Conservation (phyloP, 164 flowering plant species). For the Piper longum region DNA sequence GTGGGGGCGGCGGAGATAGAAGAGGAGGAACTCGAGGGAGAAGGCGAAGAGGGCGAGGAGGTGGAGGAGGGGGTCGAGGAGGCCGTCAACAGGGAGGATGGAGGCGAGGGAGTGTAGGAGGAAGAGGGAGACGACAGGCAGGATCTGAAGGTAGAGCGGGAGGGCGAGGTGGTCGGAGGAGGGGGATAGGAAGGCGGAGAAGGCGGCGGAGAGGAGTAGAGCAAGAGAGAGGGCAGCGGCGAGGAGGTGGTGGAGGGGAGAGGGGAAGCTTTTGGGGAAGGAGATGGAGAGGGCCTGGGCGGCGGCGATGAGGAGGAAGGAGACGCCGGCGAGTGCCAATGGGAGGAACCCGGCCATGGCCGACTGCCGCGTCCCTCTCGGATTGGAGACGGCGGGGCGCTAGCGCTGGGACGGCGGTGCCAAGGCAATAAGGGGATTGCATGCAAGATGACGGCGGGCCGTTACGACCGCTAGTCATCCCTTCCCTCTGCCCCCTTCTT, state of each 20-base stretch:
- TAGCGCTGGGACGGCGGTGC: too few species aligned
- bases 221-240: constrained; percentile 25
- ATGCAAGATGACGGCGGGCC: too few species aligned
- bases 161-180: constrained; percentile 48
- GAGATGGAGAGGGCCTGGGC: constrained; percentile 17
- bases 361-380: neutral
- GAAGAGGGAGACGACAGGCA: constrained; percentile 44
- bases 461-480: too few species aligned
- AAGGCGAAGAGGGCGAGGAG: constrained; percentile 51
- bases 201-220: constrained; percentile 35
- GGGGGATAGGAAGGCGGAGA: constrained; percentile 40
- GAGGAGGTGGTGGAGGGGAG: constrained; percentile 13
- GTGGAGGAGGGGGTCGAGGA: constrained; percentile 27
- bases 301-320: constrained; percentile 59
- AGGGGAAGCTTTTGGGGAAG: constrained; percentile 1
- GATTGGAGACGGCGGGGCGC: too few species aligned
- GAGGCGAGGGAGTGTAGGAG: constrained; percentile 35
- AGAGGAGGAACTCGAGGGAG: constrained; percentile 63
- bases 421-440: too few species aligned
- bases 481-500: too few species aligned
- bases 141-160: constrained; percentile 45
- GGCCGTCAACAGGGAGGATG: constrained; percentile 13
- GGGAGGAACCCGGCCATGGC: constrained; percentile 46
- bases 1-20: constrained; percentile 59
- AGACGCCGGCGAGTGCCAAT: constrained; percentile 37